phyloP scores from a whole-genome alignment of 176 grass and related monocot genomes.

The Zizania latifolia region DNA sequence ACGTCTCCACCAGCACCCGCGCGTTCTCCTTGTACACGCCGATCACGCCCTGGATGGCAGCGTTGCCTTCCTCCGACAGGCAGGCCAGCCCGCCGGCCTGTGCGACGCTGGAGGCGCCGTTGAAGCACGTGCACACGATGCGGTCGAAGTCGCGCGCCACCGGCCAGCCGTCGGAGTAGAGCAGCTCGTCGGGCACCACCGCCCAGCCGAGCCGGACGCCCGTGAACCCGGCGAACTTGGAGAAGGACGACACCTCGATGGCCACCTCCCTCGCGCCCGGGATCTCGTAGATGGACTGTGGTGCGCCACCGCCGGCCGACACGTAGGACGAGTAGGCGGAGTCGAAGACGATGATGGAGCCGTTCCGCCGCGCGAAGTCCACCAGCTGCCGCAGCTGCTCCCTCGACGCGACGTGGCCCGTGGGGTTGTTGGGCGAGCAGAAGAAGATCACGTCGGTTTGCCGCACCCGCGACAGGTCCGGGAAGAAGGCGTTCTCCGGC shows the following conservation, averaged over 20 bases:
- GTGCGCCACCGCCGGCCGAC: conserved; percentile 2
- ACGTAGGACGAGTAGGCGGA: conserved; percentile 51
- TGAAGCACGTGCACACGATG: conserved; percentile 84
- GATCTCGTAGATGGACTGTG: conserved; percentile 81
- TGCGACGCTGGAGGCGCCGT: conserved; percentile 80
- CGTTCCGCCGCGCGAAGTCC: conserved; percentile 57
- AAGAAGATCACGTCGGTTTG: conserved; percentile 95
- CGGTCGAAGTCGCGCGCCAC: conserved; percentile 82
- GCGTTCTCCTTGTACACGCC: conserved; percentile 72
- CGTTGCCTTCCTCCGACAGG: conserved; percentile 49
- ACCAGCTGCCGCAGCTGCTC: conserved; percentile 73
- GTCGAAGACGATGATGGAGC: conserved; percentile 91
- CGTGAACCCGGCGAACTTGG: conserved; percentile 90
- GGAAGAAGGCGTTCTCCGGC: conserved; percentile 85
- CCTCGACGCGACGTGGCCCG: conserved; percentile 63
- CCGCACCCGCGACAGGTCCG: conserved; percentile 58
- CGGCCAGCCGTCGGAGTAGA: conserved; percentile 47
- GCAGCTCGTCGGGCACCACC: conserved; percentile 76
- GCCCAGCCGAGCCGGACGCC: conserved; percentile 85
- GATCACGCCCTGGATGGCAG: conserved; percentile 44
- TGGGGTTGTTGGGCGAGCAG: conserved; percentile 98
- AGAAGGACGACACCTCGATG: conserved; percentile 94
- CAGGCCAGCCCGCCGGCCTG: conserved; percentile 74
- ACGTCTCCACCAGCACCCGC: conserved; percentile 56
- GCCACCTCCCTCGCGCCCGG: conserved; percentile 86